Percentiles rank a stretch among this genome's conserved stretches.
phyloP scores from a whole-genome alignment of 176 grass and related monocot genomes.

The Ampelocalamus luodianensis region DNA sequence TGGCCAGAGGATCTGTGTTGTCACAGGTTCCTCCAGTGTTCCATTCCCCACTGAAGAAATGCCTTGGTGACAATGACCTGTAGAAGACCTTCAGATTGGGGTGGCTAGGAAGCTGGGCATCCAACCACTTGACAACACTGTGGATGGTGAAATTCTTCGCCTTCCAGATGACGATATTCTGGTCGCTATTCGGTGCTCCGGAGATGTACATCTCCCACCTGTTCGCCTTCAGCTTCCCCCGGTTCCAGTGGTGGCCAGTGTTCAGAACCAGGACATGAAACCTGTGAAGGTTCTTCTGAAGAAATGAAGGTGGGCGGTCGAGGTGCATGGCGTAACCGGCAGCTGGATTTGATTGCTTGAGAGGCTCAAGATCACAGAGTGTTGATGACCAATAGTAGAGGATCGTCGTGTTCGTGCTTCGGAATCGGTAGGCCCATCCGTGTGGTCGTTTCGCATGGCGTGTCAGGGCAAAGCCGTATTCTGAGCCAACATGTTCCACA shows the following conservation, averaged over 20 bases:
- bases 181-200: slow-evolving; percentile 35
- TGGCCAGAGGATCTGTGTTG: slow-evolving; percentile 34
- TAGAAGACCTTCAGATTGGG: slow-evolving; percentile 51
- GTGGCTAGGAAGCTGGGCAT: slow-evolving; percentile 38
- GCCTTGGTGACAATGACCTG: slow-evolving; percentile 61
- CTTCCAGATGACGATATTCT: slow-evolving; percentile 35
- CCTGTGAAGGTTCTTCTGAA: slow-evolving; percentile 47
- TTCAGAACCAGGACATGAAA: slow-evolving; percentile 56
- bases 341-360: slow-evolving; percentile 48
- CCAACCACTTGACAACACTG: slow-evolving; percentile 51
- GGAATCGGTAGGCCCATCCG: slow-evolving; percentile 70
- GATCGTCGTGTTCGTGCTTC: slow-evolving; percentile 66
- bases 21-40: slow-evolving; percentile 57
- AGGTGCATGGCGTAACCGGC: slow-evolving; percentile 76
- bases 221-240: slow-evolving; percentile 53
- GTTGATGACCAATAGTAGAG: slow-evolving; percentile 73
- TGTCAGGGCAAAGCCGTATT: slow-evolving; percentile 42
- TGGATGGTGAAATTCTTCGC: slow-evolving; percentile 52
- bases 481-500: slow-evolving; percentile 52
- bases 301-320: slow-evolving; percentile 57
- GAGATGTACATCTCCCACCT: slow-evolving; percentile 51
- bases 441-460: slow-evolving; percentile 47
- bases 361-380: slow-evolving; percentile 65
- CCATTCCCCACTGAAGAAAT: slow-evolving; percentile 65
- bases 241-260: slow-evolving; percentile 60